These are phyloP conservation scores for Arachnopeziza araneosa DNA, from an alignment of 2,329 filamentous ascomycete species.

Conservation along the genomic window DNA sequence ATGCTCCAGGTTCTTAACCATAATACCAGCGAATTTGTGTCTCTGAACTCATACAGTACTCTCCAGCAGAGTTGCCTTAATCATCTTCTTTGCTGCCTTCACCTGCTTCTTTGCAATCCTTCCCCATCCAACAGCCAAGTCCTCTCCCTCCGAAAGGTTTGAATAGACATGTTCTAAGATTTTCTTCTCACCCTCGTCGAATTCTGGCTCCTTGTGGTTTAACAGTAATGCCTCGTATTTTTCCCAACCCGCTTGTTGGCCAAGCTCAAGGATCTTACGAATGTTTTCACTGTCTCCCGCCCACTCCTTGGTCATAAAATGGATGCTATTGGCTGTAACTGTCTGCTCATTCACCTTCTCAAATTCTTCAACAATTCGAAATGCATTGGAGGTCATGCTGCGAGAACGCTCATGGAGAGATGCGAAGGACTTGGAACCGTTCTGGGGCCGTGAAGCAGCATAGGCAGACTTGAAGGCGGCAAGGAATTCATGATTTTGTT, in stretches of 20 bases:
- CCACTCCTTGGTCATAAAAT: slow-evolving; percentile 17
- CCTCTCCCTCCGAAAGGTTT: background rate
- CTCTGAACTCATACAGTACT: background rate
- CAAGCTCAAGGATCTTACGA: slow-evolving; percentile 13
- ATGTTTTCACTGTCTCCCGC: slow-evolving; percentile 8
- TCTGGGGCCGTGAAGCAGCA: slow-evolving; percentile 11
- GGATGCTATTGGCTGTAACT: background rate
- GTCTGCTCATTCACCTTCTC: slow-evolving; percentile 14
- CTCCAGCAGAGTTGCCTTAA: background rate
- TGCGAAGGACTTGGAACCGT: slow-evolving; percentile 7
- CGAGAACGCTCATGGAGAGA: slow-evolving; percentile 10
- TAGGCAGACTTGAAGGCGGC: slow-evolving; percentile 18
- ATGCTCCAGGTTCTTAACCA: background rate
- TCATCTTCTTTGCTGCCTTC: background rate
- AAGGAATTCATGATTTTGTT: slow-evolving; percentile 17
- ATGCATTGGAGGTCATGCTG: slow-evolving; percentile 11
- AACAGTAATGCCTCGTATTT: slow-evolving; percentile 15
- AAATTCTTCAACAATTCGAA: slow-evolving; percentile 14
- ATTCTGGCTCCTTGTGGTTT: slow-evolving; percentile 1
- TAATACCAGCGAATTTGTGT: background rate
- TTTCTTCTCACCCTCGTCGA: slow-evolving; percentile 7
- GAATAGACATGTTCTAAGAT: slow-evolving; percentile 11
- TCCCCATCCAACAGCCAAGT: slow-evolving; percentile 12
- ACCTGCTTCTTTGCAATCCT: slow-evolving; percentile 4
- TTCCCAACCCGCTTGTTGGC: slow-evolving; percentile 18